These are phyloP conservation scores for Trichocladium uniseriatum DNA, from an alignment of 495 filamentous ascomycete genomes.

Conservation along the genomic window DNA sequence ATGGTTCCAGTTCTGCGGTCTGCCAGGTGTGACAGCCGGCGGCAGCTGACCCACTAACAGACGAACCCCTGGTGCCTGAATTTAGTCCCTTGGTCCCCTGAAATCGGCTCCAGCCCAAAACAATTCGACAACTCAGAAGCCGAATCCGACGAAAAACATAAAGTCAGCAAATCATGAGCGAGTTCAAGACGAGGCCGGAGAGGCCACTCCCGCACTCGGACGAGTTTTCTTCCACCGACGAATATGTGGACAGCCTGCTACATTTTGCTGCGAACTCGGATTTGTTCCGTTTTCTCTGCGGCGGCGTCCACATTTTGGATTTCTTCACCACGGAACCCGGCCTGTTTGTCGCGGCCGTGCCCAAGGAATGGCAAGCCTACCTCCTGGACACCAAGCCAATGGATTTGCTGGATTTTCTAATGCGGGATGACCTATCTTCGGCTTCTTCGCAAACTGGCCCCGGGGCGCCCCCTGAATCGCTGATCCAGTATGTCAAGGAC, in stretches of 20 bases:
- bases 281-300: conserved; percentile 80
- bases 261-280: conserved; percentile 62
- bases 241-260: conserved; percentile 71
- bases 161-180: conserved; percentile 6
- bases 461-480: conserved; percentile 53
- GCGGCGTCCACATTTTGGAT: conserved; percentile 89
- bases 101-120: not conserved
- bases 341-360: conserved; percentile 65
- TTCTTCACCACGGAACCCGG: conserved; percentile 80
- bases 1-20: no score
- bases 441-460: conserved; percentile 19
- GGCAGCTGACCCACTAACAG: not conserved
- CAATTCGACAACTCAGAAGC: not conserved
- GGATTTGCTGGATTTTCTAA: conserved; percentile 65
- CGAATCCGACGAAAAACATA: not conserved
- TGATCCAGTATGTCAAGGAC: conserved; percentile 64
- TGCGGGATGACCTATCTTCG: conserved; percentile 57
- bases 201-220: conserved; percentile 38
- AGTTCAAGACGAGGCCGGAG: conserved; percentile 28
- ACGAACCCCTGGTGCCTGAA: not conserved
- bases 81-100: not conserved
- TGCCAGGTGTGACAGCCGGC: not conserved
- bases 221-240: conserved; percentile 43
- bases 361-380: conserved; percentile 70
- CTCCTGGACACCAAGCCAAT: conserved; percentile 60